Base-by-base conservation (phyloP, 768 basidiomycete genomes). In the Leucocoprinus sp. region DNA sequence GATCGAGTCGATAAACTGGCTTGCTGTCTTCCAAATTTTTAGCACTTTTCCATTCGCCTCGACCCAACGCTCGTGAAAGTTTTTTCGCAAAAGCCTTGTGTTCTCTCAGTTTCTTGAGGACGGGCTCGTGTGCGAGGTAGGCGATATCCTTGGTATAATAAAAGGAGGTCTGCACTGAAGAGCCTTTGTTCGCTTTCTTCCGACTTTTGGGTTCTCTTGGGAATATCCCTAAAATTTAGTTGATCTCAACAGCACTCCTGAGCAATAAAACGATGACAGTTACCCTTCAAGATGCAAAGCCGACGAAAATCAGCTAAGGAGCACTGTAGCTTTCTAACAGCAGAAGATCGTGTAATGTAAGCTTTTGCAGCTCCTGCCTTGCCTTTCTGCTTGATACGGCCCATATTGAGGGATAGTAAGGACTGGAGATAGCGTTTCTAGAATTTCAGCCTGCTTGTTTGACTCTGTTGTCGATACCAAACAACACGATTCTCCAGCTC, bases 21-120 rank as follows among this genome's bases (percentile, higher is more conserved):
- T 87, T 93, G 54, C 85, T 86, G 43, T 93, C 88, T 62, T 98
- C 91, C 37, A 99, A 60, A 52, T 83, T 92, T 65, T 95, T 96
- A 2, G 96, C 96, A 48, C 80, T 81, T 45, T 80, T 84, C 92
- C 93, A 99, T 72, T 99, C 93, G 31, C 87, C 86, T 45, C 93
- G 71, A 18, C 95, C 96, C 33, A 99, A 71, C 8, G 96, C 95
- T 46, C 89, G 76, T 37, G 90, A 83, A 36, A 99, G 76, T 65
- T 96, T 96, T 68, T 97, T 97, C 2, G 96, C 93, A 55, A 98
- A 98, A 1, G 93, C 84, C 63, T 99, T 99, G 70, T 99, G 96
- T 61, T 98, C 93, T 58, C 96, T 72, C 41, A 99, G 72, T 63
- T 91, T 96, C 62, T 80, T 82, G 19, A 99, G 71, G 8, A 98